phyloP scores from a whole-genome alignment of 129 eudicot species.

The Mikania micrantha region DNA sequence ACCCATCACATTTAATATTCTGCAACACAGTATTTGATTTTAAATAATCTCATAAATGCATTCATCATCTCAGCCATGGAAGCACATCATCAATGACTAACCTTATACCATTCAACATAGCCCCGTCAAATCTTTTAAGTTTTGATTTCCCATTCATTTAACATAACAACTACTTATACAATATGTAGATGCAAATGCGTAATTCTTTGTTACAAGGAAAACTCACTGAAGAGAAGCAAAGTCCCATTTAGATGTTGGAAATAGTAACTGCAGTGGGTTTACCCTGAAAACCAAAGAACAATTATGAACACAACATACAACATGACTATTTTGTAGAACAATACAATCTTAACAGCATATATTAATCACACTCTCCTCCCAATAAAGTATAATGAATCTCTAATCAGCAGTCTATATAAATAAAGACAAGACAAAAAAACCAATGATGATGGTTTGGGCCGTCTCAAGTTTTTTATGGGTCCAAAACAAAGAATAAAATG shows the following conservation, averaged over 20 bases:
- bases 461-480: too few species aligned
- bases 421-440: too few species aligned
- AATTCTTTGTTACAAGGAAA: neutral
- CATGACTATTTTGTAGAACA: neutral
- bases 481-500: too few species aligned
- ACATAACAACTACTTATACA: neutral
- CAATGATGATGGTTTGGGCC: too few species aligned
- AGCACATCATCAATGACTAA: neutral
- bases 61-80: neutral
- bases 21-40: neutral
- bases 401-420: neutral
- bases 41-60: neutral
- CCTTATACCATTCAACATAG: neutral
- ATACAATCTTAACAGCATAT: neutral
- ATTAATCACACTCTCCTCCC: neutral
- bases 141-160: neutral
- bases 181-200: neutral
- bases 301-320: neutral
- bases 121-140: neutral
- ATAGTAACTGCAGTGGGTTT: slow-evolving; percentile 4
- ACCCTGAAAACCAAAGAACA: slow-evolving; percentile 7
- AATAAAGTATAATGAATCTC: neutral
- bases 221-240: slow-evolving; percentile 53
- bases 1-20: neutral
- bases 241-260: slow-evolving; percentile 38